Percentiles rank a stretch among this genome's conserved stretches.
phyloP scores from a whole-genome alignment of 106 monocot genomes.

The Vanilla planifolia region DNA sequence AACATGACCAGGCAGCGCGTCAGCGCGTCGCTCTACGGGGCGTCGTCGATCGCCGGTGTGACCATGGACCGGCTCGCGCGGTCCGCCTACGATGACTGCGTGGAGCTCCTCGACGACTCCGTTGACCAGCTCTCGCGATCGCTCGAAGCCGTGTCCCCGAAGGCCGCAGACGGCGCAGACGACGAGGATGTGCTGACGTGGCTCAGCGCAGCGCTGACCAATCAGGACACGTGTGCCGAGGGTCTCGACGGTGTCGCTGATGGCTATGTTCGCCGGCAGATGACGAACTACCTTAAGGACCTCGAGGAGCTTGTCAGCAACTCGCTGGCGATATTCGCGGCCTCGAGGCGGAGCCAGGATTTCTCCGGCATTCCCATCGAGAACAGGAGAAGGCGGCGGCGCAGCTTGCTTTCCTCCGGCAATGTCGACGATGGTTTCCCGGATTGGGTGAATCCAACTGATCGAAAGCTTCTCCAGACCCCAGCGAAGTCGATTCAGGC shows the following conservation, averaged over 20 bases:
- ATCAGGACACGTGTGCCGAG: conserved; percentile 81
- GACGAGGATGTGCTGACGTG: conserved; percentile 73
- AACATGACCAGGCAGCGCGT: conserved; percentile 75
- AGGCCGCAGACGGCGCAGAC: conserved; percentile 3
- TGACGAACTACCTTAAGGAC: conserved; percentile 38
- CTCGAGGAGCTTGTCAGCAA: conserved; percentile 71
- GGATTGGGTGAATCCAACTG: conserved; percentile 43
- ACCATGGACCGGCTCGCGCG: conserved; percentile 35
- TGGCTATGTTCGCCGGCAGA: conserved; percentile 34
- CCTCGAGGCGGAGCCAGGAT: conserved; percentile 32
- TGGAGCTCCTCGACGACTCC: conserved; percentile 80
- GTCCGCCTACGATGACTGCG: conserved; percentile 76
- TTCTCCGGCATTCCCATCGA: conserved; percentile 60
- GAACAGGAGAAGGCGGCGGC: conserved; percentile 23
- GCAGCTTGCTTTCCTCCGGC: not conserved
- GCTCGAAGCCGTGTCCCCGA: conserved; percentile 23
- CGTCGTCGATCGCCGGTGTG: conserved; percentile 35
- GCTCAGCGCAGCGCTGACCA: conserved; percentile 79
- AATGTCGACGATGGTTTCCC: conserved; percentile 35
- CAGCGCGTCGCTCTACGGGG: conserved; percentile 43
- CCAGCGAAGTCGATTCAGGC: conserved; percentile 23
- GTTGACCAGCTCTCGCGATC: conserved; percentile 50
- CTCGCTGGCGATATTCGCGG: conserved; percentile 67
- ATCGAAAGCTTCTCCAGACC: conserved; percentile 47
- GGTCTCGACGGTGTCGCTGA: conserved; percentile 35